Base-by-base conservation (phyloP, 202 grass and related monocot genomes). In the Hordeum pubiflorum region DNA sequence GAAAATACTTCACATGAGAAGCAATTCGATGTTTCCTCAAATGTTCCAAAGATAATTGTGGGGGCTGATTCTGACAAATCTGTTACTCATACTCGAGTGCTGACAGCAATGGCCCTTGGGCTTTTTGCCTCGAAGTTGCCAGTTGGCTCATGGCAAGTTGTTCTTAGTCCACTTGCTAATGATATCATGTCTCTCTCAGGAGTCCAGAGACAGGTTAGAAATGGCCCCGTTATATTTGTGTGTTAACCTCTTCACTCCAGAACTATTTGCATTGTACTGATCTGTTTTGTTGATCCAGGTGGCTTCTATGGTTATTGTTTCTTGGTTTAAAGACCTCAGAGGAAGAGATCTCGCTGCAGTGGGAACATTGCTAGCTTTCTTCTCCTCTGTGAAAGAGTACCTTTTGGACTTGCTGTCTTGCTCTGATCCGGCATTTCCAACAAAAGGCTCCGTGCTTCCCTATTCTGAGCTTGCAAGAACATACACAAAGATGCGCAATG, bases 401-500 rank as follows among this genome's bases (percentile, higher is more conserved):
- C 79, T 98, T 13, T 74, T 95, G 72, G 96, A 95, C 79, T 72
- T 98, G 38, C 89, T 98, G 64, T 46, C 89, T 69, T 95, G 96
- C 74, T 89, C 92, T 76, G 96, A 95, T 77, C 92, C 92, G 56
- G 81, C 90, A 71, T 93, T 95, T 85, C 96, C 96, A 72, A 98
- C 96, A 72, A 98, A 98, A 86, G 88, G 83, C 77, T 93, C 90
- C 68, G 44, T 61, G 59, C 86, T 91, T 85, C 90, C 96, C 55
- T 98, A 98, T 82, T 58, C 82, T 61, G 96, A 98, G 81, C 92
- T 98, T 85, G 83, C 90, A 91, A 98, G 96, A 84, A 98, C 92
- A 58, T 98, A 93, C 52, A 40, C 13, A 38, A 98, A 98, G 81
- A 98, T 98, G 96, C 88, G 87, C 34, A 86, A 85, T 83, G 96